Percentiles rank a stretch among this genome's conserved stretches.
These are phyloP conservation scores for Beauveria sp. DNA, from an alignment of 2,329 filamentous ascomycete genomes.

Conservation along the genomic window DNA sequence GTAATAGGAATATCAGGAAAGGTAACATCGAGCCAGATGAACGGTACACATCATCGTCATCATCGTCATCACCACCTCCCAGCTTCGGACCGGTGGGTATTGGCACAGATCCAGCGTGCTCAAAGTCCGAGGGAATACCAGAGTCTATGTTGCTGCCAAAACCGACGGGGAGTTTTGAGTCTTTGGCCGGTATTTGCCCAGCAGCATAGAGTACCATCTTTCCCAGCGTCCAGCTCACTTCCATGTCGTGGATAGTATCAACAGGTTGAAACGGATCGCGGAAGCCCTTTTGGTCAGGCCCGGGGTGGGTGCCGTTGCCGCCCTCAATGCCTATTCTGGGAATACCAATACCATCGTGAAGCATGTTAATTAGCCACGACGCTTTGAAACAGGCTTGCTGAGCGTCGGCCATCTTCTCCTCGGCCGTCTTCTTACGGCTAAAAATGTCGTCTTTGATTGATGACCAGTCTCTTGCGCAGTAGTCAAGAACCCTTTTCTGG, in stretches of 20 bases:
- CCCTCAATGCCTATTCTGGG: constrained; percentile 75
- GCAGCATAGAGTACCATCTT: constrained; percentile 95
- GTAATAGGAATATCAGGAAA: constrained; percentile 49
- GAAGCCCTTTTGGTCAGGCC: constrained; percentile 61
- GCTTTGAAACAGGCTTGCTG: constrained; percentile 95
- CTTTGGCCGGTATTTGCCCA: constrained; percentile 68
- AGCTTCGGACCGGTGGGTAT: constrained; percentile 18
- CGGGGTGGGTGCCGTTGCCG: constrained; percentile 64
- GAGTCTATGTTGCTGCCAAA: constrained; percentile 77
- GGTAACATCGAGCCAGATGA: constrained; percentile 64
- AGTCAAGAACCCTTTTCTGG: constrained; percentile 73
- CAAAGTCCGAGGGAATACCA: constrained; percentile 67
- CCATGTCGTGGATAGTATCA: constrained; percentile 81
- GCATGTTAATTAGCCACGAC: constrained; percentile 92
- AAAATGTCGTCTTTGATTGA: constrained; percentile 61
- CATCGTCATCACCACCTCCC: constrained; percentile 24
- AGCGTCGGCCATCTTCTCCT: constrained; percentile 70
- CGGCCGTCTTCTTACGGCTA: constrained; percentile 62
- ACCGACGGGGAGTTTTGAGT: constrained; percentile 63
- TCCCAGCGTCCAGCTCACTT: constrained; percentile 94
- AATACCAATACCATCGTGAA: constrained; percentile 92
- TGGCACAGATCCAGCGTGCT: constrained; percentile 61
- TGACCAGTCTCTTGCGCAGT: constrained; percentile 78
- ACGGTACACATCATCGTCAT: constrained; percentile 52
- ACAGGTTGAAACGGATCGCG: constrained; percentile 85